These are phyloP conservation scores for Colletotrichum eleusines DNA, from an alignment of 2,329 filamentous ascomycete genomes.

Conservation along the genomic window DNA sequence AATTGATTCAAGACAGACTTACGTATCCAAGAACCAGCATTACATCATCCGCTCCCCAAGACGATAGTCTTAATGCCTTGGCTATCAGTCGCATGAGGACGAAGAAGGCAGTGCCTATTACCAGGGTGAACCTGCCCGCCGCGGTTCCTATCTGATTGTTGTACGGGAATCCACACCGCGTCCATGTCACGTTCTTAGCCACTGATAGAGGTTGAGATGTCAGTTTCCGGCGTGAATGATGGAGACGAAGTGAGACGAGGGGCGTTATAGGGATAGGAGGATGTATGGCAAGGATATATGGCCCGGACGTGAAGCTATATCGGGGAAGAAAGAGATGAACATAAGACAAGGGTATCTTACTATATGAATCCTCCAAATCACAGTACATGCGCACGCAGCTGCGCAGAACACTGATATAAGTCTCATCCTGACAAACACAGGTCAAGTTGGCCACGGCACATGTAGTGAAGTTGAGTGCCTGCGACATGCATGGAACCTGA, in stretches of 20 bases:
- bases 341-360: background rate
- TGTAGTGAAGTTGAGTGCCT: conserved; percentile 23
- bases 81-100: conserved; percentile 13
- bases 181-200: conserved; percentile 32
- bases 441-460: conserved; percentile 25
- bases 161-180: conserved; percentile 20
- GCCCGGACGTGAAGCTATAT: background rate
- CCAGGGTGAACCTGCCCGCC: background rate
- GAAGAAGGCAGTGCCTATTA: conserved; percentile 19
- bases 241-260: background rate
- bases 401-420: conserved; percentile 12
- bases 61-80: conserved; percentile 23
- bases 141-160: conserved; percentile 6
- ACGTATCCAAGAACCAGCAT: conserved; percentile 31
- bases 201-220: background rate
- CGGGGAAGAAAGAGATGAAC: background rate
- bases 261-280: no score
- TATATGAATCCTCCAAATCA: conserved; percentile 12
- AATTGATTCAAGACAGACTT: background rate
- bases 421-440: conserved; percentile 23
- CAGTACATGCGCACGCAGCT: conserved; percentile 19
- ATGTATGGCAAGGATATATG: background rate
- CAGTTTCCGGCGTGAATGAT: background rate
- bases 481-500: conserved; percentile 21
- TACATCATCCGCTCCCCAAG: conserved; percentile 30